These are phyloP conservation scores for Sungouiozyma ichnusensis DNA, from an alignment of 805 yeast species.

Conservation along the genomic window DNA sequence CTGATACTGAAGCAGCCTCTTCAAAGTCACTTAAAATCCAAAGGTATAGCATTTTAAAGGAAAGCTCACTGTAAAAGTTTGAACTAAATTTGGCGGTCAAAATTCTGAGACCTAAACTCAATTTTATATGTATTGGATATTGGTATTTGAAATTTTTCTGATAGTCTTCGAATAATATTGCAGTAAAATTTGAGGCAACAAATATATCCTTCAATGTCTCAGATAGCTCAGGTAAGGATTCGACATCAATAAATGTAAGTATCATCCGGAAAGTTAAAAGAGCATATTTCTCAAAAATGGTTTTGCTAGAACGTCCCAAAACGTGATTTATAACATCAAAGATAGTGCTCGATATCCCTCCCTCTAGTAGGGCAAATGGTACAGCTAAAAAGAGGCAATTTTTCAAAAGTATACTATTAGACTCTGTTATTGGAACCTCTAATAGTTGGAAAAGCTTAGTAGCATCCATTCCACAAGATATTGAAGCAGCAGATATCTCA, in stretches of 20 bases:
- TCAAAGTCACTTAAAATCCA: conserved; percentile 17
- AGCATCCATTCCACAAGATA: conserved; percentile 9
- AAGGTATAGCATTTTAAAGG: conserved; percentile 8
- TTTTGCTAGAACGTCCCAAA: conserved; percentile 4
- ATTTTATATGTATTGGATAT: conserved; percentile 10
- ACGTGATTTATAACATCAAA: conserved; percentile 13
- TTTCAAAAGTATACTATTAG: not conserved
- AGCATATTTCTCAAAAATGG: conserved; percentile 5
- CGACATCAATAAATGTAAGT: conserved; percentile 6
- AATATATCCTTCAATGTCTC: conserved; percentile 3
- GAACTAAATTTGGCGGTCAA: conserved; percentile 3
- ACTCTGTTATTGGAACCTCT: not conserved
- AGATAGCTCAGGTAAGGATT: conserved; percentile 7
- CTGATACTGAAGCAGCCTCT: conserved; percentile 2
- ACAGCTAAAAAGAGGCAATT: not conserved
- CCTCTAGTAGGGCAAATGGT: not conserved
- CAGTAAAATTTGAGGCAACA: conserved; percentile 1
- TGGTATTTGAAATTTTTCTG: conserved; percentile 7
- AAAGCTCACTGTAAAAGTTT: conserved; percentile 1
- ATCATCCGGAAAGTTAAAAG: conserved; percentile 2
- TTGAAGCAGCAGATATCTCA: conserved; percentile 14
- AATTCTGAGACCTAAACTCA: conserved; percentile 6
- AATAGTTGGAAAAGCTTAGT: not conserved
- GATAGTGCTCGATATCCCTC: conserved; percentile 6
- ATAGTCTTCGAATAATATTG: conserved; percentile 4